Percentiles rank a stretch among this genome's conserved stretches.
Conservation (phyloP, 164 flowering plant species). For the Sedum album region DNA sequence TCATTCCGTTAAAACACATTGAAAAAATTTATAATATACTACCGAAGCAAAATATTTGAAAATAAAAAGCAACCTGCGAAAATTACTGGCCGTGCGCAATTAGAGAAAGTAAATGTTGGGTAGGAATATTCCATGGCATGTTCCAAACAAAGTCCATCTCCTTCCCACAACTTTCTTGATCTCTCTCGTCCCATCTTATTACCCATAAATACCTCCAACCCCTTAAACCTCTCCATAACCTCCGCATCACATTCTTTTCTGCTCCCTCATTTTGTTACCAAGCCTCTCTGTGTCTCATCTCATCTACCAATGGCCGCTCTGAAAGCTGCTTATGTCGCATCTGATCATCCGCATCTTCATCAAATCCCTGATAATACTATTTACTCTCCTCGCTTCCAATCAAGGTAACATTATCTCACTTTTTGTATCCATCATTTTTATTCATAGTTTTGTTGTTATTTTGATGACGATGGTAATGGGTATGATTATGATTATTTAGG, state of each 20-base stretch:
- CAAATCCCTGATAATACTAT: background rate
- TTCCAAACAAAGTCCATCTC: background rate
- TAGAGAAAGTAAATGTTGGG: background rate
- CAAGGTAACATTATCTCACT: background rate
- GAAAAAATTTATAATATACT: no score
- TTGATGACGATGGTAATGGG: no score
- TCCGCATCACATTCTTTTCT: no score
- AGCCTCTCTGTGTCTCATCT: no score
- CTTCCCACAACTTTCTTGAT: constrained; percentile 3
- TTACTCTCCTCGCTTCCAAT: background rate
- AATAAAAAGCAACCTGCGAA: background rate
- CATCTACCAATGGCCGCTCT: background rate
- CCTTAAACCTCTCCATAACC: background rate
- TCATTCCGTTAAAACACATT: no score
- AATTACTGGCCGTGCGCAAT: background rate
- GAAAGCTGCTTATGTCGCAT: background rate
- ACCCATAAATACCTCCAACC: background rate
- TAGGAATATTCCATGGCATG: background rate
- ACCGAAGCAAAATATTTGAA: no score
- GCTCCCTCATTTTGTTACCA: no score
- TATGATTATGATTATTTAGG: background rate
- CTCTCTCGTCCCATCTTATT: background rate
- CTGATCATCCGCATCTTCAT: background rate
- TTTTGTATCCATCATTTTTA: background rate
- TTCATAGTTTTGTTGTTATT: no score